Conservation (phyloP, 805 yeast genomes). For the Ogataea chonburiensis region DNA sequence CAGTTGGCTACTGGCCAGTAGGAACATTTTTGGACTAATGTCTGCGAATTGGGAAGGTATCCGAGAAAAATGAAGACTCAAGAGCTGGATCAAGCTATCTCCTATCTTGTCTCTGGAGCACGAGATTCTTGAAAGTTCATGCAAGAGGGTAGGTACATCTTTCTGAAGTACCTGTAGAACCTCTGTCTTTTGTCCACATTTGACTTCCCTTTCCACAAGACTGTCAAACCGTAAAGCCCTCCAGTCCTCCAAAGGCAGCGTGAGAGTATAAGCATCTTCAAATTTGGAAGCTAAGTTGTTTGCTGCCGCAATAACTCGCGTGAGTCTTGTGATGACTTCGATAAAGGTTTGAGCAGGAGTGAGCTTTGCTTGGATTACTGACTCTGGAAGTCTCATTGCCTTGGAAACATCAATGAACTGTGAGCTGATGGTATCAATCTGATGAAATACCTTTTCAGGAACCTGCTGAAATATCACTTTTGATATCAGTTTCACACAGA, state of each 20-base stretch:
- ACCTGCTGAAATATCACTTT: constrained; percentile 60
- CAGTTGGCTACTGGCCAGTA: constrained; percentile 51
- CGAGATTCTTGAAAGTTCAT: constrained; percentile 1
- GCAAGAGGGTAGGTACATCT: constrained; percentile 31
- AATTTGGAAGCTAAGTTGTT: constrained; percentile 43
- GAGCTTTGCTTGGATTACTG: constrained; percentile 51
- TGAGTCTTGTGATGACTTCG: constrained; percentile 19
- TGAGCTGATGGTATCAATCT: constrained; percentile 52
- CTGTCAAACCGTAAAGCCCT: constrained; percentile 41
- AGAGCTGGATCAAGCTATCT: constrained; percentile 17
- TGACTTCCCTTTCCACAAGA: constrained; percentile 18
- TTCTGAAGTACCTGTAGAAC: constrained; percentile 36
- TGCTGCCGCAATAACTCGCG: constrained; percentile 28
- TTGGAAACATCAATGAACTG: constrained; percentile 47
- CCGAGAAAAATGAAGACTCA: constrained; percentile 18
- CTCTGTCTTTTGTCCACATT: constrained; percentile 17
- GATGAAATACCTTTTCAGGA: constrained; percentile 53
- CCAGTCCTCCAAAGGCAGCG: constrained; percentile 23
- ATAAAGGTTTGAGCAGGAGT: constrained; percentile 41
- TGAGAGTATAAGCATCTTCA: constrained; percentile 39
- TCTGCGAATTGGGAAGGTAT: constrained; percentile 40
- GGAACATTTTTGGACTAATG: constrained; percentile 54
- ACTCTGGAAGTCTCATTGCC: constrained; percentile 47
- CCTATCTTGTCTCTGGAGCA: constrained; percentile 4
- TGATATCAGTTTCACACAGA: constrained; percentile 56